Percentiles rank a stretch among this genome's conserved stretches.
phyloP scores from a whole-genome alignment of 345 rosid species.

The Carallia brachiata region DNA sequence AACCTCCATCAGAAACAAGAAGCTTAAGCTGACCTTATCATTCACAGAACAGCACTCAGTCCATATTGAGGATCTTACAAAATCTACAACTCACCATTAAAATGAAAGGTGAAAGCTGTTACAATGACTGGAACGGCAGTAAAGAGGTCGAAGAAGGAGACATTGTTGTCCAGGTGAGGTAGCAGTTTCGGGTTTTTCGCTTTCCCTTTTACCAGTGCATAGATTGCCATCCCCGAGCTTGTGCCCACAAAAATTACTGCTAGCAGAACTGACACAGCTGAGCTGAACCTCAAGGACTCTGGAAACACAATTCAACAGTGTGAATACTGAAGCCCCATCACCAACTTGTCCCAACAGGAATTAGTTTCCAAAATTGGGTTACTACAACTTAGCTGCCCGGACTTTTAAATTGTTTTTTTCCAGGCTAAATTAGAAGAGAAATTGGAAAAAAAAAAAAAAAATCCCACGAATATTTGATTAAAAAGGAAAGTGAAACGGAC shows the following conservation, averaged over 20 bases:
- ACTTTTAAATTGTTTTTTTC: too few relatives aligned
- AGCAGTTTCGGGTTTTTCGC: slow-evolving; percentile 60
- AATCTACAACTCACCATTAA: slow-evolving; percentile 50
- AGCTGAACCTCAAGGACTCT: slow-evolving; percentile 63
- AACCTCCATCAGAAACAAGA: background rate
- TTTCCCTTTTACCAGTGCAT: slow-evolving; percentile 58
- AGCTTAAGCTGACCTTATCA: background rate
- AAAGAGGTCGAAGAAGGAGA: slow-evolving; percentile 71
- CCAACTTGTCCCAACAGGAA: slow-evolving; percentile 20
- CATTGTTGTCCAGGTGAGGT: slow-evolving; percentile 44
- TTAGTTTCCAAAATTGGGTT: background rate
- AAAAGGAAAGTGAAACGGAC: slow-evolving; percentile 3
- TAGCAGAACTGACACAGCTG: slow-evolving; percentile 60
- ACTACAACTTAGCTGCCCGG: background rate
- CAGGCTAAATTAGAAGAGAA: too few relatives aligned
- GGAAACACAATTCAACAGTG: slow-evolving; percentile 19
- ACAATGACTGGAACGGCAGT: slow-evolving; percentile 90
- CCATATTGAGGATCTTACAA: too few relatives aligned
- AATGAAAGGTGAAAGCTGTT: slow-evolving; percentile 90
- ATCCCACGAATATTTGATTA: background rate
- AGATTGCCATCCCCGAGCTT: slow-evolving; percentile 62
- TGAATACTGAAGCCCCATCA: background rate
- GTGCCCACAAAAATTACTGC: slow-evolving; percentile 72
- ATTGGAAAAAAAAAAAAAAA: too few relatives aligned
- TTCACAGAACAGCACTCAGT: background rate